Percentiles rank a stretch among this genome's conserved stretches.
phyloP scores from a whole-genome alignment of 495 filamentous ascomycete species.

The Aspergillus nidulans region DNA sequence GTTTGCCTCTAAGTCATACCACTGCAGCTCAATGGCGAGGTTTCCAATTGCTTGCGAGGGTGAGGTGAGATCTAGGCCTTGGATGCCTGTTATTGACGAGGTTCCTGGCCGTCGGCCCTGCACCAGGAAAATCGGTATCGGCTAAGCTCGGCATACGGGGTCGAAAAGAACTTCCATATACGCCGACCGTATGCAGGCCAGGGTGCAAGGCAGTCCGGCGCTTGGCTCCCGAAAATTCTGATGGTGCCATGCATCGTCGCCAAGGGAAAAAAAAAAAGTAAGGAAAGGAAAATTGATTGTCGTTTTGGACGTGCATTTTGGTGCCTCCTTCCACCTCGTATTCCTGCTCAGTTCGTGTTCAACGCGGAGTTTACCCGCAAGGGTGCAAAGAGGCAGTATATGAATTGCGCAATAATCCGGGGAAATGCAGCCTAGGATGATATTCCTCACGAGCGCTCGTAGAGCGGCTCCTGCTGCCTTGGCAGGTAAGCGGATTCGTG shows the following conservation, averaged over 20 bases:
- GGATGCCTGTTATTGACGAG: background rate
- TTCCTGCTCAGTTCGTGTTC: background rate
- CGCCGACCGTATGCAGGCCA: no score
- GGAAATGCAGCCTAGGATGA: background rate
- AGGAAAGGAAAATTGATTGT: no score
- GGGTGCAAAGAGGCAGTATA: background rate
- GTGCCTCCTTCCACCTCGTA: background rate
- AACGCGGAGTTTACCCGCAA: background rate
- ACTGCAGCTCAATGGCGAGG: background rate
- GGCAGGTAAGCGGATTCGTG: background rate
- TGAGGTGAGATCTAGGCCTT: background rate
- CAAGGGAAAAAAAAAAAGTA: no score
- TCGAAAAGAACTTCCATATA: background rate
- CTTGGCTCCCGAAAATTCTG: no score
- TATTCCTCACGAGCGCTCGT: background rate
- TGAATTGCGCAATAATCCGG: slow-evolving; percentile 1
- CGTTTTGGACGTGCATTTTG: no score
- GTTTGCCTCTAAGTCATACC: background rate
- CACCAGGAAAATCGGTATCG: background rate
- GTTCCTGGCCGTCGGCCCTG: background rate
- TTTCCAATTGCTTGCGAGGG: background rate
- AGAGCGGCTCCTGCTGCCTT: background rate
- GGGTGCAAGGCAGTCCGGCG: background rate
- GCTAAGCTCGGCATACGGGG: background rate
- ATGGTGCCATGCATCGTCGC: no score